Evolutionary conservation across 2,329 filamentous ascomycete species (phyloP).

Genomic region (Colletotrichum incanum): DNA sequence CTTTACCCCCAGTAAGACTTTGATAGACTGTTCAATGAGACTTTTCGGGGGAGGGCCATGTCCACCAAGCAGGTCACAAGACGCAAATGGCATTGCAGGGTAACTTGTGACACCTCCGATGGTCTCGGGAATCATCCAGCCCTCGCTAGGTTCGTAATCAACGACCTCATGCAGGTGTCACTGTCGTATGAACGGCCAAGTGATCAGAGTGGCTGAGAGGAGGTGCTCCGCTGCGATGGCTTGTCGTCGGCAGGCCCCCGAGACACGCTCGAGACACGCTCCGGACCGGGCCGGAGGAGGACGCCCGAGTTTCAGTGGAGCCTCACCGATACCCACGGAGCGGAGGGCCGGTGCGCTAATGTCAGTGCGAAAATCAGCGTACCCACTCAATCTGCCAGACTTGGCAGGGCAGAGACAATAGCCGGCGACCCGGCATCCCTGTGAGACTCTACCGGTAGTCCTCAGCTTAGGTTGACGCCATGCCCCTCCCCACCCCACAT

Average conservation of each 20-base stretch:
- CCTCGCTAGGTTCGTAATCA: too few relatives aligned
- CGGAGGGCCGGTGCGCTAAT: slow-evolving; percentile 8
- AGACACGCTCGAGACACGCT: background rate
- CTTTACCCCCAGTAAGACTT: background rate
- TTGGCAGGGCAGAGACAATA: slow-evolving; percentile 22
- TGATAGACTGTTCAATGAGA: background rate
- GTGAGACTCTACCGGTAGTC: background rate
- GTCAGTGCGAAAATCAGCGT: background rate
- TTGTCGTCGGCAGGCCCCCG: background rate
- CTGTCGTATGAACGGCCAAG: too few relatives aligned
- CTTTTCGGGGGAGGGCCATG: too few relatives aligned
- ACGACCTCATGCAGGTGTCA: too few relatives aligned
- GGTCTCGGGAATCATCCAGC: background rate
- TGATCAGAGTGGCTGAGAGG: too few relatives aligned
- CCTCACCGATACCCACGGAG: slow-evolving; percentile 18
- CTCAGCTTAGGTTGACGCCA: background rate
- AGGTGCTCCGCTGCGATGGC: background rate
- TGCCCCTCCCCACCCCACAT: background rate
- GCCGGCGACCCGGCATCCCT: slow-evolving; percentile 6
- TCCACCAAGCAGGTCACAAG: background rate
- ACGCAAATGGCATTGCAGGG: background rate
- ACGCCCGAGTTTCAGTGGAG: background rate
- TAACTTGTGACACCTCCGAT: background rate
- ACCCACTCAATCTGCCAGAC: slow-evolving; percentile 1
- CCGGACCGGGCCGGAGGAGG: slow-evolving; percentile 1